Base-by-base conservation (phyloP, 1,284 basidiomycete species). In the Gomphus bonarii region DNA sequence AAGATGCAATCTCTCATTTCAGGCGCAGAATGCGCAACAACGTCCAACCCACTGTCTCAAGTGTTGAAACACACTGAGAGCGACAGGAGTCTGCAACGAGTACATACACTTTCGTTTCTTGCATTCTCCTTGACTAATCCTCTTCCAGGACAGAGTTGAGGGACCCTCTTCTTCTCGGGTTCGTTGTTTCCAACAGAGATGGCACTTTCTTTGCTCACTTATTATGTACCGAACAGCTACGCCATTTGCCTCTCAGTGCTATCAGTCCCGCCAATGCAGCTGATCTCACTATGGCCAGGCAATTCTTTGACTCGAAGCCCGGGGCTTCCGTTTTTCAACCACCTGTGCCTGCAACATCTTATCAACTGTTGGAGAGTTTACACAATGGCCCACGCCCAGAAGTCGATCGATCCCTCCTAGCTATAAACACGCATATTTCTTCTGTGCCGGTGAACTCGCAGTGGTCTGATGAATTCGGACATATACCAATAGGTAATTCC, bases 61-160 rank as follows among this genome's bases (percentile, higher is more conserved):
- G 85, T 98, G 46, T 76, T 95, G 59, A 97, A 97, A 70, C 89
- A 97, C 64, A 84, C 93, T 4, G 91, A 94, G 61, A 84, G 84
- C 3, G 95, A 98, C 72, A 84, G 88, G 57, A 92, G 90, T 66
- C 70, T 97, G 36, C 91, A 95, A 63, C 84, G 89, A 73, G 87
- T 85, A 62, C 55, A 75, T 69, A n/a, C 22, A 60, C 52, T 42
- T 50, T 20, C 53, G 47, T 55, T 9, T 48, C 57, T 20, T 38
- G 18, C 16, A 55, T 31, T 28, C 33, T 43, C 10, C 7, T 47
- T 62, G 42, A 48, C 49, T 50, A 50, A 38, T 38, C 54, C 36
- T 1, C 46, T 42, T 1, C 18, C 60, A 90, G 88, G 88, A 91
- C 68, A 80, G 85, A 64, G 70, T 85, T 52, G 80, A 80, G 14